Percentiles rank a stretch among this genome's conserved stretches.
These are phyloP conservation scores for Cadophora gregata DNA, from an alignment of 2,329 filamentous ascomycete genomes.

Conservation along the genomic window DNA sequence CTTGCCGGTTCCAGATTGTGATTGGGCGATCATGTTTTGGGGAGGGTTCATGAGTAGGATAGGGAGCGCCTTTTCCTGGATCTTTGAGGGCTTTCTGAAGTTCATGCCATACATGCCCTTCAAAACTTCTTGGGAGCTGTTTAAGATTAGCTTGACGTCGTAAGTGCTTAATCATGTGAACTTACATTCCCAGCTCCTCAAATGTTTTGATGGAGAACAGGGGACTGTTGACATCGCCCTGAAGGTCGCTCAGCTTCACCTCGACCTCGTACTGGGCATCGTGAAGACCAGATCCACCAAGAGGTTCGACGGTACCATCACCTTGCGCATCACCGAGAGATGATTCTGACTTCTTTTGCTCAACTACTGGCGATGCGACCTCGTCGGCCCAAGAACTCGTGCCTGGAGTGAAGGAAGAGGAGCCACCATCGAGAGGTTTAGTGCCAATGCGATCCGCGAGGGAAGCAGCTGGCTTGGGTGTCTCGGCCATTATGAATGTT, in stretches of 20 bases:
- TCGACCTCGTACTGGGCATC: slow-evolving; percentile 88
- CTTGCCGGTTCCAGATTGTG: slow-evolving; percentile 98
- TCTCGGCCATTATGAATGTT: slow-evolving; percentile 33
- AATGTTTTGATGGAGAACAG: slow-evolving; percentile 86
- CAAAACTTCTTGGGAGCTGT: slow-evolving; percentile 67
- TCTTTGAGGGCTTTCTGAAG: slow-evolving; percentile 96
- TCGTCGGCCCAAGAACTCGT: slow-evolving; percentile 50
- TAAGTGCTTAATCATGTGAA: slow-evolving; percentile 34
- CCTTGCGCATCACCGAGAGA: slow-evolving; percentile 43
- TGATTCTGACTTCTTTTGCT: slow-evolving; percentile 24
- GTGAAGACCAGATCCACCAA: slow-evolving; percentile 58
- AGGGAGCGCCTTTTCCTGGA: slow-evolving; percentile 93
- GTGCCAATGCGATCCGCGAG: slow-evolving; percentile 53
- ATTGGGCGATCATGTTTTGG: slow-evolving; percentile 94
- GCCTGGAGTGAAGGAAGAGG: slow-evolving; percentile 30
- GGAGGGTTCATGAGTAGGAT: slow-evolving; percentile 88
- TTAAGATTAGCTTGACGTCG: slow-evolving; percentile 23
- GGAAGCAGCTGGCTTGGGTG: slow-evolving; percentile 45
- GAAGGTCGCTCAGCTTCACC: slow-evolving; percentile 88
- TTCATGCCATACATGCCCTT: slow-evolving; percentile 81
- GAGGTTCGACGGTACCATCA: slow-evolving; percentile 52
- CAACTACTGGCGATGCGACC: slow-evolving; percentile 42
- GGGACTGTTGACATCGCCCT: slow-evolving; percentile 84
- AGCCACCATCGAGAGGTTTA: slow-evolving; percentile 29
- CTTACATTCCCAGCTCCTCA: slow-evolving; percentile 84